These are phyloP conservation scores for Leavenworthia alabamica DNA, from an alignment of 345 rosid genomes.

Conservation along the genomic window DNA sequence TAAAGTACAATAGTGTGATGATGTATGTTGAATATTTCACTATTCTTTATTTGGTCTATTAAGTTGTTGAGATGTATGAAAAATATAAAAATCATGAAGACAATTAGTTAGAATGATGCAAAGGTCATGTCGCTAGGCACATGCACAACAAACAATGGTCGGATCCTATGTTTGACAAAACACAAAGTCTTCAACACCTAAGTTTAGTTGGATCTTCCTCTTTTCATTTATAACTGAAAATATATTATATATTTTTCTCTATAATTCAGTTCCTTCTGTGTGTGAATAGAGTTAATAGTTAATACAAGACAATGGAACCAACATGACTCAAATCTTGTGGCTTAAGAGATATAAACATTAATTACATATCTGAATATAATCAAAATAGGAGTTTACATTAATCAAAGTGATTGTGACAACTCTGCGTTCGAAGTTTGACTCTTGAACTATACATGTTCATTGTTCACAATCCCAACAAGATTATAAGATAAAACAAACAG, in stretches of 20 bases:
- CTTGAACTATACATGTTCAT: slow-evolving; percentile 33
- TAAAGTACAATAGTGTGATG: neutral
- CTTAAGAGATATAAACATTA: slow-evolving; percentile 3
- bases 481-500: slow-evolving; percentile 11
- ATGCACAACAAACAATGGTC: slow-evolving; percentile 36
- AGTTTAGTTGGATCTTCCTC: slow-evolving; percentile 21
- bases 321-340: neutral
- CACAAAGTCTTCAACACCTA: slow-evolving; percentile 24
- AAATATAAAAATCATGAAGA: slow-evolving; percentile 21
- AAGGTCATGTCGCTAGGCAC: slow-evolving; percentile 24
- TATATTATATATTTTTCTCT: neutral
- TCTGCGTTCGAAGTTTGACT: slow-evolving; percentile 32
- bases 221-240: slow-evolving; percentile 19
- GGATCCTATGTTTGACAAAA: slow-evolving; percentile 36
- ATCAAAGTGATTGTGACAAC: slow-evolving; percentile 27
- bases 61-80: slow-evolving; percentile 18
- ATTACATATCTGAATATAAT: slow-evolving; percentile 17
- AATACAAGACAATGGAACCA: neutral
- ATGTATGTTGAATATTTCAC: neutral
- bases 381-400: neutral
- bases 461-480: slow-evolving; percentile 28
- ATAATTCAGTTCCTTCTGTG: neutral
- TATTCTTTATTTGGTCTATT: neutral
- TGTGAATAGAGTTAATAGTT: neutral
- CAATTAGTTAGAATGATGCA: slow-evolving; percentile 31